Percentiles rank a stretch among this genome's conserved stretches.
phyloP scores from a whole-genome alignment of 2,329 filamentous ascomycete genomes.

The Hortaea werneckii region DNA sequence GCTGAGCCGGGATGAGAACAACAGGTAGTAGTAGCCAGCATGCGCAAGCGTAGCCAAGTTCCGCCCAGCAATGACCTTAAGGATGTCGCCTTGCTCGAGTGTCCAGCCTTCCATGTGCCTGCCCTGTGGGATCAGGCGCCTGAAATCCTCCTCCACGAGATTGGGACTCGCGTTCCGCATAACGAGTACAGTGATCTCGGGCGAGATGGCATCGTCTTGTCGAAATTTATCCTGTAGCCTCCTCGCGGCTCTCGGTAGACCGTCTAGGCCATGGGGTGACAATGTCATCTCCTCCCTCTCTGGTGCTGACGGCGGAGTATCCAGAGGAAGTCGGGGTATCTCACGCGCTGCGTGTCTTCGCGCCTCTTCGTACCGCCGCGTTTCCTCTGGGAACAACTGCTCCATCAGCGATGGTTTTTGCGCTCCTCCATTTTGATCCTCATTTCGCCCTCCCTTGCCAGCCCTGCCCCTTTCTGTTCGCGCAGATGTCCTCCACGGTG shows the following conservation, averaged over 20 bases:
- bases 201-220: background rate
- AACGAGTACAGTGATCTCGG: constrained; percentile 36
- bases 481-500: background rate
- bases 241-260: background rate
- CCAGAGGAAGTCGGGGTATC: constrained; percentile 25
- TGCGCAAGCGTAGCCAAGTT: constrained; percentile 54
- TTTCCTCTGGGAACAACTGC: constrained; percentile 47
- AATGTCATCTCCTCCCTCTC: background rate
- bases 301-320: constrained; percentile 3
- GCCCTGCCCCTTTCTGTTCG: background rate
- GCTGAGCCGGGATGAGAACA: constrained; percentile 52
- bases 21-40: constrained; percentile 55
- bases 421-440: background rate
- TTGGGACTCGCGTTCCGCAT: constrained; percentile 49
- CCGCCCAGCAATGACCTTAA: constrained; percentile 52
- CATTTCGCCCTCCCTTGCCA: background rate
- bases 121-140: constrained; percentile 52
- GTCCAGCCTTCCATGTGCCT: constrained; percentile 57
- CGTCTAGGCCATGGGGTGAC: background rate
- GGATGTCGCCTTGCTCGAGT: constrained; percentile 43
- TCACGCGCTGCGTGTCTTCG: constrained; percentile 15
- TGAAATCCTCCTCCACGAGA: constrained; percentile 59
- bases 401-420: constrained; percentile 32
- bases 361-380: constrained; percentile 18
- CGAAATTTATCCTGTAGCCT: constrained; percentile 9